Evolutionary conservation across 2,329 filamentous ascomycete species (phyloP), one percentile per base, ranked within the genome.

Genomic region (Nemania sp.): DNA sequence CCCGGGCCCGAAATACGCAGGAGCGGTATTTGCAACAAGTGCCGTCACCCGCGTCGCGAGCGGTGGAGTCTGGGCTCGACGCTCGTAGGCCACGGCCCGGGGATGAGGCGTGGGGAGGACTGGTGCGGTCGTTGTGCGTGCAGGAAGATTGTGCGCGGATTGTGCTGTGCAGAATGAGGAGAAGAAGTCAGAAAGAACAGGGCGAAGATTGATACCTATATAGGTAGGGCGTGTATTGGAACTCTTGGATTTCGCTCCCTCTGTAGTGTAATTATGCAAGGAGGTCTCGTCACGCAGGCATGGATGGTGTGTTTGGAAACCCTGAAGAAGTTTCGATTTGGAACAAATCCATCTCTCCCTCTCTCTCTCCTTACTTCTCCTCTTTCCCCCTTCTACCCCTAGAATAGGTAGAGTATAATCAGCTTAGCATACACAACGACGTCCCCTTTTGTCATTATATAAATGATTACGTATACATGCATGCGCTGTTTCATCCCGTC

Each of bases 121-220:
- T 76, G 73, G 73, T 77, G 75, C 35, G 54, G 69, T n/a, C 64
- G 73, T 8, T 77, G 75, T 43, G 73, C 72, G 20, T 73, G 69
- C 59, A 57, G 74, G 45, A 75, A 73, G 70, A 35, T 75, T 20
- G 52, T 66, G 7, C 63, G 56, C 20, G 20, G 61, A 3, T 73
- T 70, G 61, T 77, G 73, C 43, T 75, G 71, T 57, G 57, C 43
- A 27, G 49, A 41, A n/a, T n/a, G 4, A 38, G 13, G 13, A 15
- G 29, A 15, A 29, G 38, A 24, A 43, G 7, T 3, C 0, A 29
- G 7, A 24, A 41, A 10, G 45, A 11, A 7, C 11, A 60, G 45
- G 56, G 10, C 5, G 41, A 24, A 22, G 43, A 47, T 41, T 41
- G 7, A 11, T 41, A 32, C 29, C 29, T 32, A 41, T 41, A 3